Evolutionary conservation across 345 rosid species (phyloP).

Genomic region (Brassica juncea): DNA sequence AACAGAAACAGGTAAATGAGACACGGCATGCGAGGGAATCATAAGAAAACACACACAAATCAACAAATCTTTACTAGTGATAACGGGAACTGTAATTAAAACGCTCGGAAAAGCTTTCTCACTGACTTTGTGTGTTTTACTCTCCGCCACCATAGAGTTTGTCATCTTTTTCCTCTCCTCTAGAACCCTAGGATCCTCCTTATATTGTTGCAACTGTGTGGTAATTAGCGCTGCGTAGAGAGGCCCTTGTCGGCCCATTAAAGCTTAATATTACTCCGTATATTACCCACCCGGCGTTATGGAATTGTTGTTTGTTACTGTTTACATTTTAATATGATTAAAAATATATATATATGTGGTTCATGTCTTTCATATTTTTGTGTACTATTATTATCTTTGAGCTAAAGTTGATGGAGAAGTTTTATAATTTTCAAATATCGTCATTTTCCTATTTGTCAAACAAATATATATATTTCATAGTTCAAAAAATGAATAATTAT

Average conservation of each 20-base stretch:
- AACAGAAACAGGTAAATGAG: not conserved
- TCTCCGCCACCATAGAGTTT: slow-evolving; percentile 4
- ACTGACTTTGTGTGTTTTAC: not conserved
- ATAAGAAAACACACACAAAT: not conserved
- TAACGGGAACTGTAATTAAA: not conserved
- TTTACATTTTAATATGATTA: too few relatives aligned
- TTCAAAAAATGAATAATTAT: too few relatives aligned
- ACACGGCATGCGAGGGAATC: not conserved
- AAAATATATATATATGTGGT: too few relatives aligned
- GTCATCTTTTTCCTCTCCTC: not conserved
- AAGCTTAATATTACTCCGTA: not conserved
- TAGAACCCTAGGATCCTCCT: slow-evolving; percentile 20
- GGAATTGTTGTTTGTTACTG: not conserved
- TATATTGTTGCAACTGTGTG: not conserved
- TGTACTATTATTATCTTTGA: too few relatives aligned
- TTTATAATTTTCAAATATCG: too few relatives aligned
- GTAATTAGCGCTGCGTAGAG: not conserved
- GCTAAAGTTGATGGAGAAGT: too few relatives aligned
- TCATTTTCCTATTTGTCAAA: too few relatives aligned
- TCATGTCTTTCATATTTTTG: too few relatives aligned
- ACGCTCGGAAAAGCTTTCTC: not conserved
- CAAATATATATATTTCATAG: too few relatives aligned
- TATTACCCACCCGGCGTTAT: not conserved
- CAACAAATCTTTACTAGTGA: not conserved
- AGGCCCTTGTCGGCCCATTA: slow-evolving; percentile 25